Evolutionary conservation across 352 stramenopile genomes (phyloP).

Genomic region (Pythium pyrilobum): DNA sequence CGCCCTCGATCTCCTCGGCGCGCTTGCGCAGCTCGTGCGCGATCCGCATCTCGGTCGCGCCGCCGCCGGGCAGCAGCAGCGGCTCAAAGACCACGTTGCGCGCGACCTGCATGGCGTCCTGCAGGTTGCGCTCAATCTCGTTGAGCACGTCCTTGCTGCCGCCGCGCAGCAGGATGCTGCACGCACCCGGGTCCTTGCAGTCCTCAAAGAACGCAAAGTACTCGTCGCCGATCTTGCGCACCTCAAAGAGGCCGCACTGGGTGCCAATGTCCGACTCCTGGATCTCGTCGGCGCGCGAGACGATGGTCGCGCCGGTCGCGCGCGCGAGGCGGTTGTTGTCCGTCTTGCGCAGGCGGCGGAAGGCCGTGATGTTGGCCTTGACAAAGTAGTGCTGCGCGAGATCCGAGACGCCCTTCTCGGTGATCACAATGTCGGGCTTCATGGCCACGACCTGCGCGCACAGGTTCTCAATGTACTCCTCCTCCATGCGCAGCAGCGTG

Average conservation of each 20-base stretch:
- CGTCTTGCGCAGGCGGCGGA: slow-evolving; percentile 98
- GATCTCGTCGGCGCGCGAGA: slow-evolving; percentile 97
- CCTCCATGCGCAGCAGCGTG: slow-evolving; percentile 97
- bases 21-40: slow-evolving; percentile 93
- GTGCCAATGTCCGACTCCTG: slow-evolving; percentile 98
- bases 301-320: slow-evolving; percentile 97
- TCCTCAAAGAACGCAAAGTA: slow-evolving; percentile 99
- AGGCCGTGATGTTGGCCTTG: slow-evolving; percentile 98
- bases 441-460: slow-evolving; percentile 98
- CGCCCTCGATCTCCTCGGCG: slow-evolving; percentile 88
- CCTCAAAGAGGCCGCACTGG: slow-evolving; percentile 98
- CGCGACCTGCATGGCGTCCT: slow-evolving; percentile 99
- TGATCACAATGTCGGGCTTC: slow-evolving; percentile 99
- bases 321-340: slow-evolving; percentile 99
- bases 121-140: slow-evolving; percentile 99
- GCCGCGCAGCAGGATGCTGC: slow-evolving; percentile 97
- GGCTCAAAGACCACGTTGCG: slow-evolving; percentile 99
- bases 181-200: slow-evolving; percentile 97
- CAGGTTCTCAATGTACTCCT: slow-evolving; percentile 99
- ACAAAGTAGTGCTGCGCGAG: slow-evolving; percentile 99
- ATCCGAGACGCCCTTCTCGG: slow-evolving; percentile 99
- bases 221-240: slow-evolving; percentile 88
- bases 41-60: slow-evolving; percentile 99
- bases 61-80: slow-evolving; percentile 92
- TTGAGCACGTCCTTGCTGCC: slow-evolving; percentile 99